These are phyloP conservation scores for Pinus taeda DNA, from an alignment of 75 land plant genomes.

Conservation along the genomic window DNA sequence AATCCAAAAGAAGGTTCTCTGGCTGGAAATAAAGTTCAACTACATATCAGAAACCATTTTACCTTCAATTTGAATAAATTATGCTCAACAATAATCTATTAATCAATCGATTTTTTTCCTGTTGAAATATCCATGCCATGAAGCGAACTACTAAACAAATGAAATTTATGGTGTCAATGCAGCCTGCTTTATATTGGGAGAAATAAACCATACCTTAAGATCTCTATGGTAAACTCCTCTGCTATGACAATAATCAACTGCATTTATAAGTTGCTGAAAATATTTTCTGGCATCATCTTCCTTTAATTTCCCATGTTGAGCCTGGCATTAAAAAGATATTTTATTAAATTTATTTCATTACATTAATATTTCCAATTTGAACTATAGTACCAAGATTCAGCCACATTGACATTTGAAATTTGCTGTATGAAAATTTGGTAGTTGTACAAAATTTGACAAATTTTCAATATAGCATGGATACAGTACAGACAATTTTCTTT, in stretches of 20 bases:
- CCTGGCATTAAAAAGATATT: constrained; percentile 21
- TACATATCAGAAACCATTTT: neutral
- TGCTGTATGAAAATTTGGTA: no score
- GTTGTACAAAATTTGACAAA: no score
- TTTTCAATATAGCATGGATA: no score
- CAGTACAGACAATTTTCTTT: no score
- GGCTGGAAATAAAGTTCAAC: constrained; percentile 42
- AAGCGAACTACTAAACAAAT: neutral
- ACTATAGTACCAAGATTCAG: no score
- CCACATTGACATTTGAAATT: no score
- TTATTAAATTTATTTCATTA: neutral
- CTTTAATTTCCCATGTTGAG: constrained; percentile 52
- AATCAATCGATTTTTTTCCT: neutral
- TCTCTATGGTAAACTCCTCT: constrained; percentile 64
- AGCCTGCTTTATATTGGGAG: neutral
- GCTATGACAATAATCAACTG: constrained; percentile 67
- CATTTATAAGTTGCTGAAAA: constrained; percentile 65
- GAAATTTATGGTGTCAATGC: neutral
- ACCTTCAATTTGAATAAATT: neutral
- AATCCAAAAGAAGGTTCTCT: constrained; percentile 70
- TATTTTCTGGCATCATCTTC: constrained; percentile 83
- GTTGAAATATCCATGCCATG: neutral
- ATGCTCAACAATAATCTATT: neutral
- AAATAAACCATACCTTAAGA: constrained; percentile 32
- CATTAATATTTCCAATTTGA: neutral